Percentiles rank a stretch among this genome's conserved stretches.
Evolutionary conservation across 2,329 filamentous ascomycete species (phyloP).

Genomic region (Fusarium succisae): DNA sequence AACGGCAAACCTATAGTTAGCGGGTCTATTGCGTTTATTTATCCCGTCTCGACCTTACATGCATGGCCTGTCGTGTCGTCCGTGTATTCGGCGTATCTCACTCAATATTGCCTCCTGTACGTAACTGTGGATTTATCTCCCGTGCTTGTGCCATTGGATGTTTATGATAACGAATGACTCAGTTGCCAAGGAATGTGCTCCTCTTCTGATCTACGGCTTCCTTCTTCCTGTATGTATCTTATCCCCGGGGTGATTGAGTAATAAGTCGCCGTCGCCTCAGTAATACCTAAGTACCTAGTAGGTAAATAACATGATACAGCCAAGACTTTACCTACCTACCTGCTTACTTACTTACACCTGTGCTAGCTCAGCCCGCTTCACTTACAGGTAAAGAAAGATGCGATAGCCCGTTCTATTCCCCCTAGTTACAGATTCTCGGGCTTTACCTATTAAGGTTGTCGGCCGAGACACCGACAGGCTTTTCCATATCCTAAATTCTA

Average conservation of each 20-base stretch:
- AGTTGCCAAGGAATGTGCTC: neutral
- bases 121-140: neutral
- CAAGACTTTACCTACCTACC: neutral
- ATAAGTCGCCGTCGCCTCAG: neutral
- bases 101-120: neutral
- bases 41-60: neutral
- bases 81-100: neutral
- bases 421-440: neutral
- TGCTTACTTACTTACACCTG: neutral
- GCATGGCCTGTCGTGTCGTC: neutral
- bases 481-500: neutral
- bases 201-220: neutral
- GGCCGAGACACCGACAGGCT: neutral
- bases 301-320: neutral
- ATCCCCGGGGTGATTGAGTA: neutral
- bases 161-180: slow-evolving; percentile 4
- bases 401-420: neutral
- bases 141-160: neutral
- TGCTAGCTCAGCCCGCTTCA: neutral
- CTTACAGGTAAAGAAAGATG: neutral
- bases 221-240: neutral
- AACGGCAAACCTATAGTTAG: neutral
- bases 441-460: neutral
- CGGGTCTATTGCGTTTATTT: slow-evolving; percentile 2
- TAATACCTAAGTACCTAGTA: neutral